Evolutionary conservation across 331 rosid species (phyloP), one percentile per base, ranked within the genome.

Genomic region (Arachis monticola): DNA sequence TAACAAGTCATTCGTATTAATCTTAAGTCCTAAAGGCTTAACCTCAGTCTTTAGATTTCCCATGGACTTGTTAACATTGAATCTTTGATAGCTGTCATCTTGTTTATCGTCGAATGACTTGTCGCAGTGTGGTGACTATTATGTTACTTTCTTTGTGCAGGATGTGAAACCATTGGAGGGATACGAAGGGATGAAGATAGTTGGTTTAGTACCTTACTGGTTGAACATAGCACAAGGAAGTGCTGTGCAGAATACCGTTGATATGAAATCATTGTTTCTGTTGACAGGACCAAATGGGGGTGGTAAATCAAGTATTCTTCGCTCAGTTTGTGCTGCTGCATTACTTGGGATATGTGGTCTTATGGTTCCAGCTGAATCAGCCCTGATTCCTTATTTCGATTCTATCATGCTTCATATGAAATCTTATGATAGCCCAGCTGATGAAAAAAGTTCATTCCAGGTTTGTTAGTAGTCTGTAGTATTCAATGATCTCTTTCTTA

Each of bases 231-330:
- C 91, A 46, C 96, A 84, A 83, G 99, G 97, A 56, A 87, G 92
- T 60, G 90, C 93, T 55, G 99, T 91, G 62, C 87, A 83, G 70
- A 94, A 94, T 81, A 85, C 85, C 14, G 92, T 94, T 60, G 95
- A 88, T 82, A 92, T 94, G 97, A 88, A 87, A 32, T 90, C 96
- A 22, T 85, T 94, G 52, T 86, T 88, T 82, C 97, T 94, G 62
- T 85, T 94, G 89, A 94, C 99, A 4, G 97, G 99, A 69, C 99
- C 97, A 40, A 94, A 94, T 85, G 99, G 99, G 41, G 99, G 99
- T 65, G 97, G 99, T 67, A 94, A 94, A 83, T 94, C 97, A 74
- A 94, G 99, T 79, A 84, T 94, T 67, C 89, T 94, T 67, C 88
- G 97, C 75, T 94, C 99, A 77, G 74, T 92, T 69, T 94, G 97